phyloP scores from a whole-genome alignment of 345 rosid species.

The Barbarea vulgaris region DNA sequence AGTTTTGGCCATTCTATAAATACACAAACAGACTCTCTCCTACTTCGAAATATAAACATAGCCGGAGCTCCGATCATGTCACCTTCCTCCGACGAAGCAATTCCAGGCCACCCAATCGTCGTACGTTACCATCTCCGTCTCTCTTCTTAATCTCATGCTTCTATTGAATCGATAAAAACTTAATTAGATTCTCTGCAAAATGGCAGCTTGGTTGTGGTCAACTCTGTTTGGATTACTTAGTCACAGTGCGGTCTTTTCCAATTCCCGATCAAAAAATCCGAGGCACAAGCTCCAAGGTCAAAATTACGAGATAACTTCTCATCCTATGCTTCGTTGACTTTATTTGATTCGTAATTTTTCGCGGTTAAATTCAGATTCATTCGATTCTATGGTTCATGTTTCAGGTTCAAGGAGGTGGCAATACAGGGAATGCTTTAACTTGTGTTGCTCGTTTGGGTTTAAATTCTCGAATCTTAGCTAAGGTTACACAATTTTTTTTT shows the following conservation, averaged over 20 bases:
- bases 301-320: not conserved
- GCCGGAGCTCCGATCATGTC: slow-evolving; percentile 49
- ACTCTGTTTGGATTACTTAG: slow-evolving; percentile 69
- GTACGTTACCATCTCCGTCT: slow-evolving; percentile 36
- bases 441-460: slow-evolving; percentile 70
- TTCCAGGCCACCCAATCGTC: slow-evolving; percentile 26
- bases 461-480: slow-evolving; percentile 57
- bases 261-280: slow-evolving; percentile 83
- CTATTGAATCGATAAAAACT: not conserved
- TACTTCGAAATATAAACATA: not conserved
- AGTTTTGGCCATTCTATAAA: not conserved
- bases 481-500: slow-evolving; percentile 37
- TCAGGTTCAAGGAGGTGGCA: slow-evolving; percentile 81
- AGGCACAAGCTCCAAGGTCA: slow-evolving; percentile 66
- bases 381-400: not conserved
- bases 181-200: slow-evolving; percentile 4
- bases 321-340: slow-evolving; percentile 17
- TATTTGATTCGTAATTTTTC: not conserved
- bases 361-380: not conserved
- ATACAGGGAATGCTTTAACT: slow-evolving; percentile 63
- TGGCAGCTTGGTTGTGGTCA: slow-evolving; percentile 76
- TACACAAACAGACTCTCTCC: not conserved
- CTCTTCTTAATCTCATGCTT: slow-evolving; percentile 8
- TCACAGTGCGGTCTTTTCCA: slow-evolving; percentile 73
- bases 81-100: slow-evolving; percentile 32